Evolutionary conservation across 2,329 filamentous ascomycete genomes (phyloP).

Genomic region (Exophiala sp.): DNA sequence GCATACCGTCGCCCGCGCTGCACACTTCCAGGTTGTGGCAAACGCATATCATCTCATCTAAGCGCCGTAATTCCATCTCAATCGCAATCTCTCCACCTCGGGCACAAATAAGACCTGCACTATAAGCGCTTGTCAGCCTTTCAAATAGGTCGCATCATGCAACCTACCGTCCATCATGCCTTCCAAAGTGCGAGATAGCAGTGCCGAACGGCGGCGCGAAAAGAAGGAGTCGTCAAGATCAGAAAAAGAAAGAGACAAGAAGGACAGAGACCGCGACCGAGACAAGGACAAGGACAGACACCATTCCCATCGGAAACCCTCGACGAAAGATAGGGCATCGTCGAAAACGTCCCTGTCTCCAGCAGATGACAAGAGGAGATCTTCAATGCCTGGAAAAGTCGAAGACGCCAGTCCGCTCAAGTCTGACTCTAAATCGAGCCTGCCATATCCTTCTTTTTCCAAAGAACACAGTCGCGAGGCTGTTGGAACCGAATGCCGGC

Average conservation of each 20-base stretch:
- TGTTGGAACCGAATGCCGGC: conserved; percentile 59
- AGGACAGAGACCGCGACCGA: conserved; percentile 9
- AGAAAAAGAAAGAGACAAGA: conserved; percentile 24
- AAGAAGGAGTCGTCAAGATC: conserved; percentile 23
- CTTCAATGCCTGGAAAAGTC: conserved; percentile 30
- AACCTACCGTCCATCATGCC: conserved; percentile 25
- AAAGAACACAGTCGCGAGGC: conserved; percentile 90
- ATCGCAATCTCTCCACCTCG: conserved; percentile 9
- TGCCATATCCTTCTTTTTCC: conserved; percentile 79
- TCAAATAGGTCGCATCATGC: conserved; percentile 24
- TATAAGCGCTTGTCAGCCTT: conserved; percentile 22
- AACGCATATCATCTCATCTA: conserved; percentile 9
- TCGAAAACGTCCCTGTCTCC: conserved; percentile 29
- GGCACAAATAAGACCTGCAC: conserved; percentile 19
- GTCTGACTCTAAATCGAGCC: conserved; percentile 44
- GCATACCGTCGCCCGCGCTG: not conserved
- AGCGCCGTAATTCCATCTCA: conserved; percentile 13
- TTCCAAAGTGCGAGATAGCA: conserved; percentile 27
- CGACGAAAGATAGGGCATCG: conserved; percentile 24
- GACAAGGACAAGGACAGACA: conserved; percentile 22
- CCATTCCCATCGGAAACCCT: conserved; percentile 21
- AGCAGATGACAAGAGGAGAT: conserved; percentile 28
- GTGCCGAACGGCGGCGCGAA: conserved; percentile 24
- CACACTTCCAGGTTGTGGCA: conserved; percentile 6
- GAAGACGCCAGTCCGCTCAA: conserved; percentile 14